phyloP scores from a whole-genome alignment of 73 alveolate species.

The Paramecium pentaurelia region DNA sequence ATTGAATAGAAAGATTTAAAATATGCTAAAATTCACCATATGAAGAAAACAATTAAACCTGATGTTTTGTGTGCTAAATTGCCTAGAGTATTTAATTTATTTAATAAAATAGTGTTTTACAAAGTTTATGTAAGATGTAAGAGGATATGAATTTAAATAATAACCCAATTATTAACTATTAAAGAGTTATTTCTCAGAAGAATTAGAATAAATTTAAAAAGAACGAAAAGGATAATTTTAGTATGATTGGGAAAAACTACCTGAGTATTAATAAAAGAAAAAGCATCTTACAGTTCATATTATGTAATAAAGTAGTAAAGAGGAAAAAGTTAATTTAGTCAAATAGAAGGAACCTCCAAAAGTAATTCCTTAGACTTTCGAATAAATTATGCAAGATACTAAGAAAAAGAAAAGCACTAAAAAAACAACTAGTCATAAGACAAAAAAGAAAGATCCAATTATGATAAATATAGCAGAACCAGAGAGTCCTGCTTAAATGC shows the following conservation, averaged over 20 bases:
- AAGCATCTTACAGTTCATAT: constrained; percentile 34
- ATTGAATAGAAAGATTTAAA: constrained; percentile 57
- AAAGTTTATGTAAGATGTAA: constrained; percentile 1
- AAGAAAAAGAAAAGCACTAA: neutral
- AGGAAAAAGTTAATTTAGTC: neutral
- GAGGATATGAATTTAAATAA: neutral
- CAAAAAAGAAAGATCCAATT: neutral
- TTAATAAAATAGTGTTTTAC: neutral
- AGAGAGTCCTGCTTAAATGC: neutral
- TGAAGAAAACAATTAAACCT: neutral
- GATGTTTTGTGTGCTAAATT: constrained; percentile 33
- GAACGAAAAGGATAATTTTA: neutral
- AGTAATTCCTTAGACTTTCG: neutral
- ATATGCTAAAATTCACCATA: constrained; percentile 49
- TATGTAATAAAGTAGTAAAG: neutral
- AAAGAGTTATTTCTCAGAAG: constrained; percentile 17
- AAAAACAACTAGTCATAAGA: neutral
- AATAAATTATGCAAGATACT: neutral
- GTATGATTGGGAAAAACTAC: constrained; percentile 41
- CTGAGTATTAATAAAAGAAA: neutral
- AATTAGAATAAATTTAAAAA: neutral
- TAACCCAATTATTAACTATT: constrained; percentile 27
- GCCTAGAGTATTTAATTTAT: neutral
- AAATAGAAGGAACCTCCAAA: neutral
- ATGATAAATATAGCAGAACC: constrained; percentile 42